Conservation (phyloP, 495 filamentous ascomycete genomes). For the Penicillium mononematosum region DNA sequence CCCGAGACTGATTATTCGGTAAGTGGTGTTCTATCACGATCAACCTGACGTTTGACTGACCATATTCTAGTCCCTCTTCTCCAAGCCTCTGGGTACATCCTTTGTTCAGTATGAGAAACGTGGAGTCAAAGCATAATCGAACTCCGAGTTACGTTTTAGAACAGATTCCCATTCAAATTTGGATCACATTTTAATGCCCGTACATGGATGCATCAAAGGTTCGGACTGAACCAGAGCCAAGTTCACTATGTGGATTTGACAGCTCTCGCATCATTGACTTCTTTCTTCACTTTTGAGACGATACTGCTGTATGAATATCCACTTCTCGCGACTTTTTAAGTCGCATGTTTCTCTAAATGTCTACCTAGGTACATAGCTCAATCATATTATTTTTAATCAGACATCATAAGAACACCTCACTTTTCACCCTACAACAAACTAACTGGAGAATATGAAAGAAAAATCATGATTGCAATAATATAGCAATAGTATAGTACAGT, state of each 20-base stretch:
- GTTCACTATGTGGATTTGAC: background rate
- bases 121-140: conserved; percentile 31
- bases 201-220: conserved; percentile 2
- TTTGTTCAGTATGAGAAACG: conserved; percentile 46
- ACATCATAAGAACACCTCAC: background rate
- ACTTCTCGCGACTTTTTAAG: background rate
- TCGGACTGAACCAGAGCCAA: background rate
- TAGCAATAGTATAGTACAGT: conserved; percentile 28
- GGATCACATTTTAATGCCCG: conserved; percentile 9
- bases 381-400: conserved; percentile 15
- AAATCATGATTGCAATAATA: conserved; percentile 19
- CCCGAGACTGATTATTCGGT: conserved; percentile 54
- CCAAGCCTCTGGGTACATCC: conserved; percentile 46
- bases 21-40: conserved; percentile 16
- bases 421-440: background rate
- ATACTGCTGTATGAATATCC: conserved; percentile 27
- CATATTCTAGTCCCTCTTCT: conserved; percentile 46
- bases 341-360: background rate
- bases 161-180: conserved; percentile 4
- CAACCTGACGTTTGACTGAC: conserved; percentile 15
- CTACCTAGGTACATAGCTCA: background rate
- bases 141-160: conserved; percentile 6
- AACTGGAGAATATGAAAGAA: background rate
- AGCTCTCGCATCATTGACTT: background rate
- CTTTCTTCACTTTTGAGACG: conserved; percentile 9